phyloP scores from a whole-genome alignment of 495 filamentous ascomycete species.

The Chlorociboria aeruginascens region DNA sequence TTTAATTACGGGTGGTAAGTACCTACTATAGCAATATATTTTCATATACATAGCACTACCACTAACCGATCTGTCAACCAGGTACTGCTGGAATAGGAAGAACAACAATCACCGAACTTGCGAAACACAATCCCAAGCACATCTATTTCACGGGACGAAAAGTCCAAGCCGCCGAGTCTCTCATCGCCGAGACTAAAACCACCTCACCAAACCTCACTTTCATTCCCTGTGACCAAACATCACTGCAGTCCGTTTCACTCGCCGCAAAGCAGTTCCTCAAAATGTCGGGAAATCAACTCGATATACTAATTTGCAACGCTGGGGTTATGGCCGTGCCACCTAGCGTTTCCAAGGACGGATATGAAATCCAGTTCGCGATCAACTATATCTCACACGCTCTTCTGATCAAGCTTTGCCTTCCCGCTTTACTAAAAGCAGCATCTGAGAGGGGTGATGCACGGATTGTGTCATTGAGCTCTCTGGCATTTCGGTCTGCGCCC shows the following conservation, averaged over 20 bases:
- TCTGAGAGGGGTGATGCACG: slow-evolving; percentile 28
- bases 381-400: slow-evolving; percentile 60
- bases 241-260: background rate
- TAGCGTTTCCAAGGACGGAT: slow-evolving; percentile 40
- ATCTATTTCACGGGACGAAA: slow-evolving; percentile 53
- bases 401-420: slow-evolving; percentile 50
- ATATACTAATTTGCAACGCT: slow-evolving; percentile 57
- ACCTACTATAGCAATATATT: too few relatives aligned
- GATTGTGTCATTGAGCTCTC: slow-evolving; percentile 27
- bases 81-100: slow-evolving; percentile 56
- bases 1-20: background rate
- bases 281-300: slow-evolving; percentile 21
- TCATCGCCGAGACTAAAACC: slow-evolving; percentile 24
- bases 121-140: slow-evolving; percentile 43
- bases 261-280: background rate
- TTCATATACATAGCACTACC: background rate
- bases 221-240: background rate
- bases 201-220: slow-evolving; percentile 20
- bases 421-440: slow-evolving; percentile 34
- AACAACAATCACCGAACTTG: slow-evolving; percentile 47
- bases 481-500: slow-evolving; percentile 23
- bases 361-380: slow-evolving; percentile 54
- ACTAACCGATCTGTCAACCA: slow-evolving; percentile 11
- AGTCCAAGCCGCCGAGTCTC: slow-evolving; percentile 30
- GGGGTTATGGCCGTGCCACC: slow-evolving; percentile 47